Evolutionary conservation across 495 filamentous ascomycete genomes (phyloP).

Genomic region (Pyronema domesticum): DNA sequence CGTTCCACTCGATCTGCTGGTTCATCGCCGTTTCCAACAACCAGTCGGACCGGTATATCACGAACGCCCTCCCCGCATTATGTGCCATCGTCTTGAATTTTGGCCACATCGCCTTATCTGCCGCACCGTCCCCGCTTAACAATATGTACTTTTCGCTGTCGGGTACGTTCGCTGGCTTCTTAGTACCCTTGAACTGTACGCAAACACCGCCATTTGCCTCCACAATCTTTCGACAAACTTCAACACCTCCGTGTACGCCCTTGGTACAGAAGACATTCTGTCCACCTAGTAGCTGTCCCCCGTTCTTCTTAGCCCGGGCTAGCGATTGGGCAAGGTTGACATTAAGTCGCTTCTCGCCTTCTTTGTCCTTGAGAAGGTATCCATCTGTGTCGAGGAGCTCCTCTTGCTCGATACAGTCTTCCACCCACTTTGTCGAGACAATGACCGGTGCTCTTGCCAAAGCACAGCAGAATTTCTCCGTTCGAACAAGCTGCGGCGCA

Average conservation of each 20-base stretch:
- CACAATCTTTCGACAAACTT: slow-evolving; percentile 67
- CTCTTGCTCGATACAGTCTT: slow-evolving; percentile 45
- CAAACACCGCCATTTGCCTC: slow-evolving; percentile 76
- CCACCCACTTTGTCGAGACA: slow-evolving; percentile 60
- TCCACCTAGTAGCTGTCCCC: slow-evolving; percentile 49
- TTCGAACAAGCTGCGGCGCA: slow-evolving; percentile 69
- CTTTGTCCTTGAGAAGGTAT: slow-evolving; percentile 49
- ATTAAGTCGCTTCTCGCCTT: slow-evolving; percentile 48
- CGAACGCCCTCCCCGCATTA: slow-evolving; percentile 49
- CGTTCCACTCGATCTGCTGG: slow-evolving; percentile 50
- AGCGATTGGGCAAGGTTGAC: slow-evolving; percentile 50
- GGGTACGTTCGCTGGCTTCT: slow-evolving; percentile 12
- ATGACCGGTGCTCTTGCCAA: slow-evolving; percentile 61
- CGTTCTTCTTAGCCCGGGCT: slow-evolving; percentile 52
- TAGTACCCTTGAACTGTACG: slow-evolving; percentile 40
- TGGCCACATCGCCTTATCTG: slow-evolving; percentile 60
- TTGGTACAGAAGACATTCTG: slow-evolving; percentile 67
- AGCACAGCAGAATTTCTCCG: slow-evolving; percentile 78
- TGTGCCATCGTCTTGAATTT: slow-evolving; percentile 60
- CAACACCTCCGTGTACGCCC: slow-evolving; percentile 57
- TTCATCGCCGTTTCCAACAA: slow-evolving; percentile 72
- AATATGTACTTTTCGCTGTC: slow-evolving; percentile 50
- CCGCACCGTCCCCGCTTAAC: slow-evolving; percentile 42
- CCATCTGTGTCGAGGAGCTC: slow-evolving; percentile 39
- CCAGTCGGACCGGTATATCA: slow-evolving; percentile 75